Percentiles rank a stretch among this genome's conserved stretches.
Conservation (phyloP, 2,329 filamentous ascomycete genomes). For the Pseudocercospora eumusae region DNA sequence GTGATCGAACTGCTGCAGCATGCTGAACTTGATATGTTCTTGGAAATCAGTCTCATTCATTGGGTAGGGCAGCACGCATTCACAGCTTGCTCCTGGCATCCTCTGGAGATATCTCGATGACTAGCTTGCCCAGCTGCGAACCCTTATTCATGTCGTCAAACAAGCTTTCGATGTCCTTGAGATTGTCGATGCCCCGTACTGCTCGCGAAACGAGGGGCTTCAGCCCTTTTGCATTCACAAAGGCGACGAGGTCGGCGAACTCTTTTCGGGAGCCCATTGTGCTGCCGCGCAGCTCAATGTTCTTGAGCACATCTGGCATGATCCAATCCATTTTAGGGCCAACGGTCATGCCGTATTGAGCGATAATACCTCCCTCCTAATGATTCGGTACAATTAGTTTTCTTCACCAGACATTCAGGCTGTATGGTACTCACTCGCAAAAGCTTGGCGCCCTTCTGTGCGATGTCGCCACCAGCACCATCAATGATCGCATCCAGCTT, state of each 20-base stretch:
- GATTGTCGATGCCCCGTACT: constrained; percentile 69
- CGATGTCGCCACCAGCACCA: constrained; percentile 82
- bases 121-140: constrained; percentile 88
- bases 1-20: background rate
- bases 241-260: constrained; percentile 86
- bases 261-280: constrained; percentile 92
- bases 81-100: constrained; percentile 36
- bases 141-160: constrained; percentile 88
- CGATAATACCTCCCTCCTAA: constrained; percentile 74
- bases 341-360: constrained; percentile 88
- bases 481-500: constrained; percentile 84
- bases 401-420: background rate
- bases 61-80: background rate
- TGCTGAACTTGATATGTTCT: background rate
- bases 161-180: constrained; percentile 75
- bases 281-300: constrained; percentile 80
- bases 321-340: constrained; percentile 81
- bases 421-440: constrained; percentile 57
- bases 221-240: constrained; percentile 73
- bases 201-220: constrained; percentile 72
- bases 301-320: constrained; percentile 81
- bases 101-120: constrained; percentile 64
- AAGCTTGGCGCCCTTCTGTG: constrained; percentile 66
- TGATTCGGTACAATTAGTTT: constrained; percentile 15
- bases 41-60: background rate